Base-by-base conservation (phyloP, 1,284 basidiomycete species). In the Psilocybe mexicana region DNA sequence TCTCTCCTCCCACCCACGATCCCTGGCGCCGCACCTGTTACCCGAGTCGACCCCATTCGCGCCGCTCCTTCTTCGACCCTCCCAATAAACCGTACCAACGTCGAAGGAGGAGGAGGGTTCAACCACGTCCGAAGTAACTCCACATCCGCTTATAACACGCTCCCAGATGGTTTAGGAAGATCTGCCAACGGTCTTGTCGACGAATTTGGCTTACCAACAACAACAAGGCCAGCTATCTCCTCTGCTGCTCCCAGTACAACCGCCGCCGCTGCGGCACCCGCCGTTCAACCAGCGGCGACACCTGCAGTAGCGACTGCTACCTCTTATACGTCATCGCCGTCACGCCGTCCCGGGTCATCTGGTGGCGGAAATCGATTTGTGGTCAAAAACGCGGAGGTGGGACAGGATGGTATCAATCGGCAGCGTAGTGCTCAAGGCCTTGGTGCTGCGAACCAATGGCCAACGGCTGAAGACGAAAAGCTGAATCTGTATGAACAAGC, bases 381-480 rank as follows among this genome's bases (percentile, higher is more conserved):
- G 18, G 68, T 78, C 33, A 73, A 69, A 24, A 79, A 77, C 63
- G 66, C 65, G 28, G 64, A 61, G 42, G 57, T 54, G 24, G 52
- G 47, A 46, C 61, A 61, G 38, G 40, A 63, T 24, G 58, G 54
- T 28, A 40, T 52, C 28, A 52, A 43, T 26, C 64, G 57, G 5
- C 61, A 59, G 24, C 64, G 56, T 3, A 56, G 62, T 48, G 63
- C 58, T 26, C 60, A 68, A 18, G 61, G 55, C 18, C 52, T 61
- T 1, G 54, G 63, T 26, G 54, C 60, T 40, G 28, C 50, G 8
- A 65, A 63, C 30, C 63, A 58, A 12, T 88, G 83, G 83, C 70
- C 70, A 2, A 78, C 71, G 12, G 86, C 88, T 1, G 86, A 85
- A 64, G 81, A 88, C 28, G 89, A 91, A 70, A 90, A 91, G 70